phyloP scores from a whole-genome alignment of 345 rosid genomes.

The Populus nigra region DNA sequence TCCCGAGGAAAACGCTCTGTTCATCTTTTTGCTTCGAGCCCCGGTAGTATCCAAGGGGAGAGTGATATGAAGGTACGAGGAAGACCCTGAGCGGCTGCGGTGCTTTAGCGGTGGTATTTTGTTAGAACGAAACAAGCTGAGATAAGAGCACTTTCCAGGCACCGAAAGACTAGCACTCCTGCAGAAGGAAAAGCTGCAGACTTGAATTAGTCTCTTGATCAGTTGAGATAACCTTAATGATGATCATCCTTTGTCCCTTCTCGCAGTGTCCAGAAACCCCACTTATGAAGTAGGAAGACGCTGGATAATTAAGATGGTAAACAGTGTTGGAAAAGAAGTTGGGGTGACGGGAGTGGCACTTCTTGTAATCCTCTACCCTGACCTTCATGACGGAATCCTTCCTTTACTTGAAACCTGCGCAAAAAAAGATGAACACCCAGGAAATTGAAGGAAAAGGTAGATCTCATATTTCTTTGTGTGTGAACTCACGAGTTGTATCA shows the following conservation, averaged over 20 bases:
- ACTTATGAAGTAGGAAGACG: constrained; percentile 64
- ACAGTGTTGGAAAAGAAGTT: constrained; percentile 51
- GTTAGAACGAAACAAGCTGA: background rate
- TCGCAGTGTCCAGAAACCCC: constrained; percentile 56
- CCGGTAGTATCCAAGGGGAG: too few relatives aligned
- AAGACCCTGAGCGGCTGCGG: too few relatives aligned
- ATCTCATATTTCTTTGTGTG: too few relatives aligned
- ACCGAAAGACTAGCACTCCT: background rate
- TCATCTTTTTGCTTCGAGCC: too few relatives aligned
- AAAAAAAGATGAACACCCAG: background rate
- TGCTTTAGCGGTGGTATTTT: too few relatives aligned
- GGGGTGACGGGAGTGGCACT: constrained; percentile 54
- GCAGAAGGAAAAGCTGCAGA: constrained; percentile 21
- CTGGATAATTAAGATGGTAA: constrained; percentile 47
- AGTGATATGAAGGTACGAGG: too few relatives aligned
- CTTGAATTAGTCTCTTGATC: constrained; percentile 10
- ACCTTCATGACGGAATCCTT: constrained; percentile 63
- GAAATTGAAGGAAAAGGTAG: too few relatives aligned
- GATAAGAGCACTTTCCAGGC: constrained; percentile 5
- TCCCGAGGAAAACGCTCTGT: too few relatives aligned
- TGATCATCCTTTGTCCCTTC: constrained; percentile 52
- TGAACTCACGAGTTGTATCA: constrained; percentile 56
- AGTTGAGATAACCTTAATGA: constrained; percentile 38
- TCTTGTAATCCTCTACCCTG: constrained; percentile 41
- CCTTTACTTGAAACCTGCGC: constrained; percentile 49